Evolutionary conservation across 2,329 filamentous ascomycete genomes (phyloP), one percentile per base, ranked within the genome.

Genomic region (Raffaelea arxii): DNA sequence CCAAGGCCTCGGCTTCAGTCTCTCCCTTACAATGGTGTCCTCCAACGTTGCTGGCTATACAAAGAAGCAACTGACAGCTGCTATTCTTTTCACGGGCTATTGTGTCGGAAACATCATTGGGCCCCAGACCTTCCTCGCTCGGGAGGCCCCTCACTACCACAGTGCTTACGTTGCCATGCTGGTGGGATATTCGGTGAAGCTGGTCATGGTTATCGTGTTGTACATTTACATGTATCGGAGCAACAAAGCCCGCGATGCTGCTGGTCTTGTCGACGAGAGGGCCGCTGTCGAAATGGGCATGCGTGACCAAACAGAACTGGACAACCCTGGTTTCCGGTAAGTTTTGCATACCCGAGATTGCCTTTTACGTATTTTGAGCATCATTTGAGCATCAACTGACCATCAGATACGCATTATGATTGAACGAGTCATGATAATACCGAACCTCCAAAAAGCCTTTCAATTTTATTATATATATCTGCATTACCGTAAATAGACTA

Each of bases 31-130:
- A 0, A 73, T 76, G 56, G 64, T 77, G 24, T 70, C 64, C 49
- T 69, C 65, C 11, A 78, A 78, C 54, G 62, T 76, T 14, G 72
- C 70, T 0, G 72, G 74, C 0, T 74, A 69, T 42, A 77, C 16
- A 2, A 78, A 77, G 61, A 76, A 76, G 54, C 69, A 72, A 53
- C 58, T 75, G 5, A 75, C 70, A 0, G 67, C 63, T 3, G 72
- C 72, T 0, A 59, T 72, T 22, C 53, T 77, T 18, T 77, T 77
- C 46, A 67, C 69, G 1, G 73, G 69, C 2, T 77, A 76, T 51
- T 76, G 71, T 47, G 65, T 74, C 4, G 74, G 71, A 1, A 73
- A 75, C 56, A 76, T 76, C 41, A 69, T 75, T 43, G 73, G 74
- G 0, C 69, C 70, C 9, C 70, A 73, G 56, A 80, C 69, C 0